Evolutionary conservation across 495 filamentous ascomycete species (phyloP), one percentile per base, ranked within the genome.

Genomic region (Penicillium canescens): DNA sequence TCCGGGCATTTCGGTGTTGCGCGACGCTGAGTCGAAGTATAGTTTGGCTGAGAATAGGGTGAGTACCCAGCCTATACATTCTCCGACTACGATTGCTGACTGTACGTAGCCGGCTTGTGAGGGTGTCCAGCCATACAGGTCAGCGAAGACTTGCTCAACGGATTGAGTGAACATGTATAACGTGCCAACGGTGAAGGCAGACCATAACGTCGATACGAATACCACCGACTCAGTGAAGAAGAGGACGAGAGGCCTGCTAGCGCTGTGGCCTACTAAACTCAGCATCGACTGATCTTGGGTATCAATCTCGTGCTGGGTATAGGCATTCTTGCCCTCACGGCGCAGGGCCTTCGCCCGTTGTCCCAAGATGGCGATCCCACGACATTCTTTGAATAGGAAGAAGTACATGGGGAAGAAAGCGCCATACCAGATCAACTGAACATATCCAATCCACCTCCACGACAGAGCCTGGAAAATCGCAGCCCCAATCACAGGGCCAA

Each of bases 191-290:
- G 64, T 73, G 46, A 84, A 79, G 11, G 80, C 77, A 9, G 76
- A 72, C 75, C 76, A 80, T 16, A 83, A 54, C 3, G 74, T 74
- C 42, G 69, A 74, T 38, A 74, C 65, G 33, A 82, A 77, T 4
- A 83, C 73, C 7, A 85, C 82, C 0, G 70, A 69, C 58, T 83
- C 81, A 16, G 79, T 83, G 54, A 65, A 70, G 16, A 84, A 72
- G 41, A 85, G 59, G 23, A 70, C 47, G 5, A 75, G 20, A 8
- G 80, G 80, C 1, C 78, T 69, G 16, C 61, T 50, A 9, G 74
- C 61, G 42, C 66, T 69, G 13, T 57, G 59, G 20, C 37, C 47
- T 16, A 74, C 45, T 8, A 68, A 55, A 18, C 49, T 43, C 36
- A 55, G 12, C 38, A 65, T 48, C 20, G 61, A 61, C 14, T 54